A percentile compares a stretch with the other conserved stretches of the same genome.
Conservation (phyloP, 176 grass and related monocot genomes). For the Bromus sterilis region DNA sequence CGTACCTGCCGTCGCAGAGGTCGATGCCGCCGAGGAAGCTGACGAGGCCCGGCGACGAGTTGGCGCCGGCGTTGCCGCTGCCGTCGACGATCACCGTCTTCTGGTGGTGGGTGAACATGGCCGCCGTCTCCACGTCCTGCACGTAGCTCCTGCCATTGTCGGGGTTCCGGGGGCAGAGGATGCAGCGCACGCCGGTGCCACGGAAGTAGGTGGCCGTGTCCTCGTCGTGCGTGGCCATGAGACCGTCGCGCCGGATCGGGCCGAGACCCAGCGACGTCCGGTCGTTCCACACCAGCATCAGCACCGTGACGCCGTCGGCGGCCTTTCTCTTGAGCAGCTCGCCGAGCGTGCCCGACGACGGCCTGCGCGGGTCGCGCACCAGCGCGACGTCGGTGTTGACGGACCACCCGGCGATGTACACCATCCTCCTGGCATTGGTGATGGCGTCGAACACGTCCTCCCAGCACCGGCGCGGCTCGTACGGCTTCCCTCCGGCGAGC, state of each 20-base stretch:
- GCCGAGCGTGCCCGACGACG: conserved; percentile 37
- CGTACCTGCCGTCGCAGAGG: conserved; percentile 69
- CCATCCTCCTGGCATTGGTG: conserved; percentile 35
- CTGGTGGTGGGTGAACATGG: conserved; percentile 97
- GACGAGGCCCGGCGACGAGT: not conserved
- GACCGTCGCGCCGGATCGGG: conserved; percentile 59
- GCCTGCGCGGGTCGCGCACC: conserved; percentile 46
- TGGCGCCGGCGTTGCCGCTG: not conserved
- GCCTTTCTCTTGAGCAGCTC: conserved; percentile 74
- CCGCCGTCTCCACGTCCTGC: conserved; percentile 44
- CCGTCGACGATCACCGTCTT: conserved; percentile 66
- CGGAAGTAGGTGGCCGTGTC: conserved; percentile 60
- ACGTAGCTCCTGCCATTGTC: conserved; percentile 64
- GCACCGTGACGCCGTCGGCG: conserved; percentile 42
- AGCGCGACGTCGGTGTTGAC: conserved; percentile 55
- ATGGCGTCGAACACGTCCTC: conserved; percentile 84
- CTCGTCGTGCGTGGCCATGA: conserved; percentile 89
- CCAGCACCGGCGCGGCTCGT: conserved; percentile 70
- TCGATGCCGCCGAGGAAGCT: conserved; percentile 74
- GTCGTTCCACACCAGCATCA: conserved; percentile 86
- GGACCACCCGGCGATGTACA: conserved; percentile 90
- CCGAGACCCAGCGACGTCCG: conserved; percentile 69
- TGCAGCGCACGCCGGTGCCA: conserved; percentile 38
- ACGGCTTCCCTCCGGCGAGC: conserved; percentile 3
- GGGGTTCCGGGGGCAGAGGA: conserved; percentile 73